phyloP scores from a whole-genome alignment of 1,139 yeast species.

The Suhomyces coccinellae region DNA sequence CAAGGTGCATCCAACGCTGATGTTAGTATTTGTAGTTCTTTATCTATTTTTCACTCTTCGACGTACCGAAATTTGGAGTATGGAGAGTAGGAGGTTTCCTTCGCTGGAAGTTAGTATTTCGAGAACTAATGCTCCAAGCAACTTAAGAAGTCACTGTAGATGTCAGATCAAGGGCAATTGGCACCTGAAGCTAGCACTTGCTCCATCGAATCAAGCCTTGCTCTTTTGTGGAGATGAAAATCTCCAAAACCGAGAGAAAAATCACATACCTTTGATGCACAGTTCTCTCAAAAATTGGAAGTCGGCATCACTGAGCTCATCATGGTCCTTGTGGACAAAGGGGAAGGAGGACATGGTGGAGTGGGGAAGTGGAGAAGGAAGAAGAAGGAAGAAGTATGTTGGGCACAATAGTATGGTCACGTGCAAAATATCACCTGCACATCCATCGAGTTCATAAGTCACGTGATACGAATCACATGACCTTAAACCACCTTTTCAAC shows the following conservation, averaged over 20 bases:
- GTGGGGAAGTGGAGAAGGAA: not conserved
- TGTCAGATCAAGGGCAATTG: not conserved
- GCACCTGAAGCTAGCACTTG: not conserved
- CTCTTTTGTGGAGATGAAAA: not conserved
- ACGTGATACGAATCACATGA: no score
- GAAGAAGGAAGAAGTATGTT: no score
- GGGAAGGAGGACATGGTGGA: constrained; percentile 2
- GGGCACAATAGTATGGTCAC: no score
- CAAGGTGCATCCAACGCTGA: constrained; percentile 78
- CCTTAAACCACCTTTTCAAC: constrained; percentile 8
- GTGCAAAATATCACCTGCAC: no score
- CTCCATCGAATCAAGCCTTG: not conserved
- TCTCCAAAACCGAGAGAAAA: not conserved
- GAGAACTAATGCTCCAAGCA: not conserved
- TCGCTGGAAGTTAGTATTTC: constrained; percentile 34
- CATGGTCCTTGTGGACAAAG: constrained; percentile 16
- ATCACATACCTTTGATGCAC: constrained; percentile 33
- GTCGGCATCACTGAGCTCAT: constrained; percentile 26
- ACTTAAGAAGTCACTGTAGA: not conserved
- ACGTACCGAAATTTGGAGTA: constrained; percentile 73
- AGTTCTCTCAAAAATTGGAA: constrained; percentile 25
- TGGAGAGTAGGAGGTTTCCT: constrained; percentile 66
- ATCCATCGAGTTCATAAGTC: no score
- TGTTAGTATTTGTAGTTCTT: constrained; percentile 21
- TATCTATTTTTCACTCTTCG: not conserved